Conservation (phyloP, 23 red algal species). For the Gracilaria domingensis region DNA sequence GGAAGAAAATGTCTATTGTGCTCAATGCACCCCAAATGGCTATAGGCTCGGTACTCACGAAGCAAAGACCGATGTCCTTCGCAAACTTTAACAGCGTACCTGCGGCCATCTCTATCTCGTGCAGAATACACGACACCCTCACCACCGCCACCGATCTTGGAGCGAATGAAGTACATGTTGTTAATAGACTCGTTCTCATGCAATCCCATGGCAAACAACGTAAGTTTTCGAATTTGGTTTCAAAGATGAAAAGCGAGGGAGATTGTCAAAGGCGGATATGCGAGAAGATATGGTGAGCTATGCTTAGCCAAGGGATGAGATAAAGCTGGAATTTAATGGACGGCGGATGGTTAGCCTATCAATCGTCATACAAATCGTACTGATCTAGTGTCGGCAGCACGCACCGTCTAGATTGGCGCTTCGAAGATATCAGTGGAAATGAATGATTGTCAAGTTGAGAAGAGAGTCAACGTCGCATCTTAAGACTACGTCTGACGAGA, state of each 20-base stretch:
- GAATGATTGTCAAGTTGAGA: too few species aligned
- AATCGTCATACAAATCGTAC: not conserved
- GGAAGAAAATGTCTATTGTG: slow-evolving; percentile 9
- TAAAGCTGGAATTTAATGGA: not conserved
- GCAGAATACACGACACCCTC: slow-evolving; percentile 19
- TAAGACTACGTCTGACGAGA: not conserved
- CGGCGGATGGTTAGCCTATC: not conserved
- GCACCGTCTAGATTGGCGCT: too few species aligned
- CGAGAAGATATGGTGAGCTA: not conserved
- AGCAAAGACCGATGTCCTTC: not conserved
- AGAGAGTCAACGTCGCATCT: not conserved
- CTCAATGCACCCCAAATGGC: not conserved
- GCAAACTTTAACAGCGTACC: slow-evolving; percentile 22
- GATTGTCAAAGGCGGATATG: not conserved
- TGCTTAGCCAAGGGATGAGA: too few species aligned
- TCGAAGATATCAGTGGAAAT: too few species aligned
- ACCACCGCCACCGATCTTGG: slow-evolving; percentile 13
- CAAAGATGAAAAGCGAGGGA: not conserved
- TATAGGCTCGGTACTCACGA: slow-evolving; percentile 25
- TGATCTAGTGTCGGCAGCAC: not conserved
- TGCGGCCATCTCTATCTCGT: slow-evolving; percentile 4
- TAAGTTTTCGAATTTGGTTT: too few species aligned
- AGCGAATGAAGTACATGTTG: slow-evolving; percentile 10
- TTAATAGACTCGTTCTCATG: not conserved
- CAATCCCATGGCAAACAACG: not conserved